Evolutionary conservation across 2,329 filamentous ascomycete species (phyloP).

Genomic region (Xylariaceae sp.): DNA sequence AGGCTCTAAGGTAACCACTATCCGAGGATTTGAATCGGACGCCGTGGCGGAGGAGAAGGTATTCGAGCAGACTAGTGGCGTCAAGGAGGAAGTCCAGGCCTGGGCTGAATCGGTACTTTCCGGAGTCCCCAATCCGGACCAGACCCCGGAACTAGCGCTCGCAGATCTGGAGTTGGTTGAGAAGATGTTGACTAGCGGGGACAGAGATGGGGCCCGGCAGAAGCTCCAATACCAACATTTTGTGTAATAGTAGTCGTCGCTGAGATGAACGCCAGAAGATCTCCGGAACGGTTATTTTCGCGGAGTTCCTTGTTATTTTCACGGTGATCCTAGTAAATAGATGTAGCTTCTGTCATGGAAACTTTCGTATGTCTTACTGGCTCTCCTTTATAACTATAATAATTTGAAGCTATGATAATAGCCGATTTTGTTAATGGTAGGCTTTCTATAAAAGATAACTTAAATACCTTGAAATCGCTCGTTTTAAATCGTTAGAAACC

Average conservation of each 20-base stretch:
- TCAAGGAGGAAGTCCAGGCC: constrained; percentile 62
- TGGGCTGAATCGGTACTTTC: constrained; percentile 58
- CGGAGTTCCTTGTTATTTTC: too few relatives aligned
- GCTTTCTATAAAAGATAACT: too few relatives aligned
- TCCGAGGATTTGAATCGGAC: constrained; percentile 38
- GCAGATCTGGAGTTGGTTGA: constrained; percentile 63
- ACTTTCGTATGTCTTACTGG: too few relatives aligned
- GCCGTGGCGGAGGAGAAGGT: constrained; percentile 46
- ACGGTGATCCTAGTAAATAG: too few relatives aligned
- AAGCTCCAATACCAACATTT: constrained; percentile 44
- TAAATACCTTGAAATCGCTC: too few relatives aligned
- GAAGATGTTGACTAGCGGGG: constrained; percentile 52
- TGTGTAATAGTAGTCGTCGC: constrained; percentile 4
- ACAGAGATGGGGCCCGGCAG: constrained; percentile 44
- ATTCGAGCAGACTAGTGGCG: constrained; percentile 55
- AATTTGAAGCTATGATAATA: too few relatives aligned
- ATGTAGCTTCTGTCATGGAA: too few relatives aligned
- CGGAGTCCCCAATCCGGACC: constrained; percentile 52
- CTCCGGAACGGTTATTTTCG: too few relatives aligned
- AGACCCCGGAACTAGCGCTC: constrained; percentile 61
- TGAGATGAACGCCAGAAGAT: too few relatives aligned
- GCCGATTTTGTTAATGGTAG: too few relatives aligned
- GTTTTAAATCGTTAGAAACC: too few relatives aligned
- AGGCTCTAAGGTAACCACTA: constrained; percentile 47
- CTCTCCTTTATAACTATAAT: too few relatives aligned